Conservation (phyloP, 2,329 filamentous ascomycete species). For the Ophiostoma triangulosporum region DNA sequence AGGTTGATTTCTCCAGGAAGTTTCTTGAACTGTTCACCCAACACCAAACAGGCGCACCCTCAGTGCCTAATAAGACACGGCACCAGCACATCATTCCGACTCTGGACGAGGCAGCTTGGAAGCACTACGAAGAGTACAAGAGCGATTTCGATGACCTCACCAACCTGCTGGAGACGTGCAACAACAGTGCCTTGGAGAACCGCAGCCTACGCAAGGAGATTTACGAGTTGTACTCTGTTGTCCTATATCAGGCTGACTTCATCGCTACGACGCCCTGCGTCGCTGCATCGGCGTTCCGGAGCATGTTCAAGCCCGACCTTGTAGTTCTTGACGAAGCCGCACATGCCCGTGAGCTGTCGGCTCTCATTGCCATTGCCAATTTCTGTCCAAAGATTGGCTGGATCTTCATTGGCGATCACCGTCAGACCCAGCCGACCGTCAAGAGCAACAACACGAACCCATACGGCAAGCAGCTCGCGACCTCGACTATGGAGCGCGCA, state of each 20-base stretch:
- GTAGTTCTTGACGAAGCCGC: slow-evolving; percentile 67
- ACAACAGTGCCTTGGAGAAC: slow-evolving; percentile 14
- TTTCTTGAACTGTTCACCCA: slow-evolving; percentile 24
- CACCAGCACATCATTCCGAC: slow-evolving; percentile 20
- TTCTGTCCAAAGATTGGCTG: slow-evolving; percentile 27
- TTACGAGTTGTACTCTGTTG: slow-evolving; percentile 25
- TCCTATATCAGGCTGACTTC: slow-evolving; percentile 27
- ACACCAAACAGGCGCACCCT: background rate
- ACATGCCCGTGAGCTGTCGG: slow-evolving; percentile 32
- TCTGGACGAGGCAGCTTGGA: slow-evolving; percentile 30
- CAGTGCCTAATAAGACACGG: slow-evolving; percentile 14
- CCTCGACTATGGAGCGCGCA: slow-evolving; percentile 19
- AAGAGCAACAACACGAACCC: slow-evolving; percentile 11
- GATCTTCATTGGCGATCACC: slow-evolving; percentile 33
- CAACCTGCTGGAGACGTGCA: slow-evolving; percentile 22
- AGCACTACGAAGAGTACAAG: slow-evolving; percentile 23
- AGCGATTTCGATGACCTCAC: slow-evolving; percentile 23
- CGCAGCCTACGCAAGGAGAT: slow-evolving; percentile 17
- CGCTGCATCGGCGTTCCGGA: slow-evolving; percentile 23
- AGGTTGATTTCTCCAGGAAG: slow-evolving; percentile 17
- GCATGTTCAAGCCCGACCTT: slow-evolving; percentile 63
- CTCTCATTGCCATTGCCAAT: slow-evolving; percentile 30
- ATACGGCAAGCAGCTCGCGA: slow-evolving; percentile 14
- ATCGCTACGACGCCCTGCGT: slow-evolving; percentile 34
- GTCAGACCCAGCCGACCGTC: slow-evolving; percentile 30